phyloP scores from a whole-genome alignment of 768 basidiomycete genomes.

The Podaxis sp. region DNA sequence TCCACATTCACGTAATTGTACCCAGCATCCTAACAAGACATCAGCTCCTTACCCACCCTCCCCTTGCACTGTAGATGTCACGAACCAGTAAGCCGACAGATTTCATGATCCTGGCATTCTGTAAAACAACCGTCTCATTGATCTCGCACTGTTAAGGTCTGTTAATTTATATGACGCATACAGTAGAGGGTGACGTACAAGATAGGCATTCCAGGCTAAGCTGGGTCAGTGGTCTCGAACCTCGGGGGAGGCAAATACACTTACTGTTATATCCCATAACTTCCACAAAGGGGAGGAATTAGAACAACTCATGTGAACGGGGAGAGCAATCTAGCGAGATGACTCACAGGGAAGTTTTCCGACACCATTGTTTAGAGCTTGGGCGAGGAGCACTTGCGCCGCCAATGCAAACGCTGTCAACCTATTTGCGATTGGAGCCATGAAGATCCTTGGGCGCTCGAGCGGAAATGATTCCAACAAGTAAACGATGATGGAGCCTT shows the following conservation, averaged over 20 bases:
- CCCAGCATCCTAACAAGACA: slow-evolving; percentile 59
- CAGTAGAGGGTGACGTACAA: neutral
- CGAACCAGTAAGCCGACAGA: slow-evolving; percentile 49
- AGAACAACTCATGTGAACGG: neutral
- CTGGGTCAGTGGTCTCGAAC: neutral
- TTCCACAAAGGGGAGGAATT: neutral
- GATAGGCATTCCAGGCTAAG: slow-evolving; percentile 7
- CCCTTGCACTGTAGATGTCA: neutral
- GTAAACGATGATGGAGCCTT: neutral
- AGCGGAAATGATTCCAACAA: neutral
- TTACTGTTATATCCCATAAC: slow-evolving; percentile 7
- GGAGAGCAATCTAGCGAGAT: neutral
- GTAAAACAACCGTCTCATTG: slow-evolving; percentile 49
- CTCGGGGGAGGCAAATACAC: neutral
- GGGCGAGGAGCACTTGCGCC: neutral
- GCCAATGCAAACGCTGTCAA: neutral
- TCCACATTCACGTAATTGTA: slow-evolving; percentile 62
- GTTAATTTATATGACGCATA: neutral
- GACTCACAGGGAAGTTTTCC: slow-evolving; percentile 6
- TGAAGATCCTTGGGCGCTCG: neutral
- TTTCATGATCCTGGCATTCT: slow-evolving; percentile 50
- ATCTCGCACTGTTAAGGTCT: slow-evolving; percentile 49
- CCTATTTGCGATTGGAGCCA: neutral
- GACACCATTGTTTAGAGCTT: slow-evolving; percentile 12
- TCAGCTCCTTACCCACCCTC: neutral